These are phyloP conservation scores for Skeletonema grethae DNA, from an alignment of 108 stramenopile genomes.

Conservation along the genomic window DNA sequence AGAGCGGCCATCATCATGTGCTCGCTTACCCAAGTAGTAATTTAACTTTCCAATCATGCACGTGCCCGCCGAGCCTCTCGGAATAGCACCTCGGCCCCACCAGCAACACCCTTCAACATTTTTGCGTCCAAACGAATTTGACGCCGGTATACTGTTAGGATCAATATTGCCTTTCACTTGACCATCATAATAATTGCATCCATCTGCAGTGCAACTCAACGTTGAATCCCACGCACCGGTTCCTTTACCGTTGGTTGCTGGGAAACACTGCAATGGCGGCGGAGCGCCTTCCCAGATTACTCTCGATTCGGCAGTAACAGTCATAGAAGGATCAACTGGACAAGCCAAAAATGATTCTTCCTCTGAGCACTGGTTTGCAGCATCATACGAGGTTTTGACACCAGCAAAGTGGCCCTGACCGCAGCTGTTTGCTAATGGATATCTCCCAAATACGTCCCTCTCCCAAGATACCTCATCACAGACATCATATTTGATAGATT, in stretches of 20 bases:
- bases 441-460: slow-evolving; percentile 42
- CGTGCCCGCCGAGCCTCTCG: slow-evolving; percentile 37
- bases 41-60: slow-evolving; percentile 47
- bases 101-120: slow-evolving; percentile 47
- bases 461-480: slow-evolving; percentile 51
- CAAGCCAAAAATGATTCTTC: slow-evolving; percentile 46
- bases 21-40: slow-evolving; percentile 35
- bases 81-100: slow-evolving; percentile 46
- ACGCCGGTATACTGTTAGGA: slow-evolving; percentile 30
- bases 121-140: slow-evolving; percentile 32
- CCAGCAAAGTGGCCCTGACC: slow-evolving; percentile 33
- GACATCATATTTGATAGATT: slow-evolving; percentile 35
- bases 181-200: slow-evolving; percentile 31
- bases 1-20: slow-evolving; percentile 28
- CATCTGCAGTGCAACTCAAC: slow-evolving; percentile 28
- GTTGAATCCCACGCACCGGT: slow-evolving; percentile 43
- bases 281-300: slow-evolving; percentile 29
- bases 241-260: slow-evolving; percentile 13
- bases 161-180: slow-evolving; percentile 37
- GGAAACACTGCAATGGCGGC: slow-evolving; percentile 43
- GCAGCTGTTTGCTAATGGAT: slow-evolving; percentile 45
- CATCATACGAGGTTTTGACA: slow-evolving; percentile 15
- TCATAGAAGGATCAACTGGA: slow-evolving; percentile 34
- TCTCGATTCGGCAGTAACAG: slow-evolving; percentile 16
- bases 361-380: slow-evolving; percentile 32